A percentile compares a stretch with the other conserved stretches of the same genome.
Evolutionary conservation across 1,284 basidiomycete species (phyloP).

Genomic region (Fomitiporia mediterranea): DNA sequence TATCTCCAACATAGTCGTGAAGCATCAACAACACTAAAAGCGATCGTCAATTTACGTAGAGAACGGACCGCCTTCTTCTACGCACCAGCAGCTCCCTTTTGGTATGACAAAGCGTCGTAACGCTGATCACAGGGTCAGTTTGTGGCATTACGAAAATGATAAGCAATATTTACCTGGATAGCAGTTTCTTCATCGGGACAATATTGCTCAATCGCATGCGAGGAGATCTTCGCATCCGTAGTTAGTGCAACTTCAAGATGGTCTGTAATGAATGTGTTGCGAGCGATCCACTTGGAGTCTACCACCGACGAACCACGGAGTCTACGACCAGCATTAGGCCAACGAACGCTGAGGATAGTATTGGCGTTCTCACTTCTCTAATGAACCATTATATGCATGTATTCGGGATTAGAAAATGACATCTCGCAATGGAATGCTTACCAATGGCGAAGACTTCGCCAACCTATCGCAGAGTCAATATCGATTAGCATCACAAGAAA

Average conservation of each 20-base stretch:
- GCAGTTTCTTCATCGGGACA: slow-evolving; percentile 86
- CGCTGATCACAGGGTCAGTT: slow-evolving; percentile 44
- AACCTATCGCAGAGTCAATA: slow-evolving; percentile 45
- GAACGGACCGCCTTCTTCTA: not conserved
- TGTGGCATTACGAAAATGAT: not conserved
- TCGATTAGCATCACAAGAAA: slow-evolving; percentile 15
- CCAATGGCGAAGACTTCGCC: slow-evolving; percentile 89
- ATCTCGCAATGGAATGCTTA: too few relatives aligned
- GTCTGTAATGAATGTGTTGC: slow-evolving; percentile 63
- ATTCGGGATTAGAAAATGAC: too few relatives aligned
- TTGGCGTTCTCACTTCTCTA: not conserved
- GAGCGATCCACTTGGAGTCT: slow-evolving; percentile 74
- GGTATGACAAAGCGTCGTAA: slow-evolving; percentile 82
- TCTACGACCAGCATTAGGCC: too few relatives aligned
- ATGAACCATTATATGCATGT: too few relatives aligned
- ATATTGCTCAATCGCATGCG: slow-evolving; percentile 93
- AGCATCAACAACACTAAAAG: slow-evolving; percentile 90
- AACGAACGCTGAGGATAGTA: not conserved
- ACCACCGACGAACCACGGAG: slow-evolving; percentile 40
- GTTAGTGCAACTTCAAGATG: slow-evolving; percentile 64
- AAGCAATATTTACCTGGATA: slow-evolving; percentile 50
- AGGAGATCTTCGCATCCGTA: slow-evolving; percentile 87
- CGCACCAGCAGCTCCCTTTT: slow-evolving; percentile 80
- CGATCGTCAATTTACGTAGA: slow-evolving; percentile 20
- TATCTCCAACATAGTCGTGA: slow-evolving; percentile 84